phyloP scores from a whole-genome alignment of 306 rosid genomes.

The Pueraria montana region DNA sequence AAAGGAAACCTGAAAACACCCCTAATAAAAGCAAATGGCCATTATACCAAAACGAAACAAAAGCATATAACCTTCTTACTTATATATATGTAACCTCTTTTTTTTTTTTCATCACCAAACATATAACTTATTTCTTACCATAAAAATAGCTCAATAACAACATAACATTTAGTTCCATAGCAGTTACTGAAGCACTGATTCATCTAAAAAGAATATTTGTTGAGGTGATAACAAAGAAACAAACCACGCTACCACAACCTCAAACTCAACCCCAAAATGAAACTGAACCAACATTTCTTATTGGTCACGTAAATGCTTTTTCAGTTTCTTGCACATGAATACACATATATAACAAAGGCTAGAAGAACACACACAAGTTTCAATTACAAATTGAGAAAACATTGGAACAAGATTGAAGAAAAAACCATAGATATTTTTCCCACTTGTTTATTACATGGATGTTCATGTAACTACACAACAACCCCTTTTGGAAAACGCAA shows the following conservation, averaged over 20 bases:
- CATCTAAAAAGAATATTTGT: background rate
- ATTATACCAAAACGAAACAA: background rate
- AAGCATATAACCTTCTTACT: background rate
- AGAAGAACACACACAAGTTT: background rate
- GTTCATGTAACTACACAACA: slow-evolving; percentile 26
- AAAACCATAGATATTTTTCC: background rate
- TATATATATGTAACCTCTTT: background rate
- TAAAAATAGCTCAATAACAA: slow-evolving; percentile 36
- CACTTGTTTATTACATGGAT: slow-evolving; percentile 38
- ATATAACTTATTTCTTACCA: slow-evolving; percentile 41
- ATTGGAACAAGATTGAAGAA: slow-evolving; percentile 9
- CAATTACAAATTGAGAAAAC: slow-evolving; percentile 23
- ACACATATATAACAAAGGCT: no score
- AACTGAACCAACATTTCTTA: no score
- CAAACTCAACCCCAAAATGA: no score
- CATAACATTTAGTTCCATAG: slow-evolving; percentile 8
- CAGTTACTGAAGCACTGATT: slow-evolving; percentile 32
- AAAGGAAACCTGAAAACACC: background rate
- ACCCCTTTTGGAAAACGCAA: slow-evolving; percentile 54
- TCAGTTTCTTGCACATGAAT: no score
- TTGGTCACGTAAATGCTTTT: no score
- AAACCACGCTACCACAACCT: background rate
- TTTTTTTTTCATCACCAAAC: background rate
- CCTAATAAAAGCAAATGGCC: slow-evolving; percentile 20
- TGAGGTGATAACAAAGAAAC: slow-evolving; percentile 7